Conservation (phyloP, 164 flowering plant species). For the Aristolochia californica region DNA sequence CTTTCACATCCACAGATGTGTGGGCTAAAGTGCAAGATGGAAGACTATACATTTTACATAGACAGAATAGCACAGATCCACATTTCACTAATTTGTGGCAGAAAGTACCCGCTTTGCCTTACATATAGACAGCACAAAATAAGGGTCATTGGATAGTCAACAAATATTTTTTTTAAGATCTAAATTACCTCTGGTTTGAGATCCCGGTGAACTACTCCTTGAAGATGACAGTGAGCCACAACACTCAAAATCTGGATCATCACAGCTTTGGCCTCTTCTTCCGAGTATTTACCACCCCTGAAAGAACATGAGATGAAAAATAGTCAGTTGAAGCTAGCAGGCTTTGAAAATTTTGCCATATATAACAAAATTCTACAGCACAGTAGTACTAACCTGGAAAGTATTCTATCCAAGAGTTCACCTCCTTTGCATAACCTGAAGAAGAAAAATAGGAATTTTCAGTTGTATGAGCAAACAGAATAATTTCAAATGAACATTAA, state of each 20-base stretch:
- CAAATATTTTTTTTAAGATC: too few relatives aligned
- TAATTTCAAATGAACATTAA: too few relatives aligned
- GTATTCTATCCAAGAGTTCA: constrained; percentile 77
- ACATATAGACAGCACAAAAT: too few relatives aligned
- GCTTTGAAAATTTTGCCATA: not conserved
- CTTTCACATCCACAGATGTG: too few relatives aligned
- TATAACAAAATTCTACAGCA: not conserved
- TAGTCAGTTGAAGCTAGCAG: not conserved
- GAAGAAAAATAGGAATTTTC: not conserved
- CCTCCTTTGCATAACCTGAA: constrained; percentile 90
- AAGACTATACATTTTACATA: too few relatives aligned
- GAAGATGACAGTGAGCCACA: constrained; percentile 74
- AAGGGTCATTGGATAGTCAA: too few relatives aligned
- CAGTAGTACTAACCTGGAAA: constrained; percentile 57
- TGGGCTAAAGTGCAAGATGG: too few relatives aligned
- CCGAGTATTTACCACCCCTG: constrained; percentile 95
- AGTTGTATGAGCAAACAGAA: too few relatives aligned
- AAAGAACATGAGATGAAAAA: constrained; percentile 3
- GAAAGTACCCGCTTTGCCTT: too few relatives aligned
- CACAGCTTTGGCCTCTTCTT: constrained; percentile 87
- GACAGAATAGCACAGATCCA: too few relatives aligned
- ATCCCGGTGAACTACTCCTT: constrained; percentile 97
- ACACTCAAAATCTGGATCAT: constrained; percentile 82
- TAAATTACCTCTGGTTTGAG: constrained; percentile 86
- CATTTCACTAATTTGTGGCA: too few relatives aligned